Conservation (phyloP, 1,284 basidiomycete genomes). For the Gymnopus androsaceus region DNA sequence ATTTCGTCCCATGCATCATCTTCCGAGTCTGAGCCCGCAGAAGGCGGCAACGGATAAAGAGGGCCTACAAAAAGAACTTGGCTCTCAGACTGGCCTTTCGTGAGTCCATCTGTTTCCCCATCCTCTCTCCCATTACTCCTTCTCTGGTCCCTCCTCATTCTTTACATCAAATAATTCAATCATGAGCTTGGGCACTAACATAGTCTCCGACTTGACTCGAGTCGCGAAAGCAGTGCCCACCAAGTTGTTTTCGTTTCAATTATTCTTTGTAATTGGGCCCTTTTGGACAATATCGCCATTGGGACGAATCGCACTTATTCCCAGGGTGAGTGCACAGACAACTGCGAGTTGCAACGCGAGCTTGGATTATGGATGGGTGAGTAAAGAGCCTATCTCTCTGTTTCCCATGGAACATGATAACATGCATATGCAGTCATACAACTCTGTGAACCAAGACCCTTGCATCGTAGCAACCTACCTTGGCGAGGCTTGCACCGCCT, state of each 20-base stretch:
- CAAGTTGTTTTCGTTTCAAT: not conserved
- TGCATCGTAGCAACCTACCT: not conserved
- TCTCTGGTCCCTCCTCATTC: no score
- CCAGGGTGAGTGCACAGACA: not conserved
- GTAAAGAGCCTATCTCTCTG: not conserved
- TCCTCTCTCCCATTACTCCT: no score
- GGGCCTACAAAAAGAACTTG: no score
- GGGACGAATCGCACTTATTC: not conserved
- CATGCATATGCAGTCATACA: not conserved
- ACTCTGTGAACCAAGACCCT: not conserved
- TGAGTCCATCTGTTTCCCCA: no score
- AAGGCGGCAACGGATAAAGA: constrained; percentile 24
- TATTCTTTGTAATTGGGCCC: no score
- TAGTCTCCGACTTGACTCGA: no score
- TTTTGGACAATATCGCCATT: not conserved
- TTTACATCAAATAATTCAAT: no score
- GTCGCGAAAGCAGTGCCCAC: no score
- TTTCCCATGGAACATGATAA: not conserved
- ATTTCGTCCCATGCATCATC: constrained; percentile 60
- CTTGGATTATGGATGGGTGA: constrained; percentile 1
- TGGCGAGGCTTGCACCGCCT: not conserved
- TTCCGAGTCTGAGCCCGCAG: constrained; percentile 48
- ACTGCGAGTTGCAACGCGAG: constrained; percentile 1
- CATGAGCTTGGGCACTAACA: no score
- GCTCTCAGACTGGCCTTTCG: no score